phyloP scores from a whole-genome alignment of 1,284 basidiomycete genomes.

The Leccinum idahoense region DNA sequence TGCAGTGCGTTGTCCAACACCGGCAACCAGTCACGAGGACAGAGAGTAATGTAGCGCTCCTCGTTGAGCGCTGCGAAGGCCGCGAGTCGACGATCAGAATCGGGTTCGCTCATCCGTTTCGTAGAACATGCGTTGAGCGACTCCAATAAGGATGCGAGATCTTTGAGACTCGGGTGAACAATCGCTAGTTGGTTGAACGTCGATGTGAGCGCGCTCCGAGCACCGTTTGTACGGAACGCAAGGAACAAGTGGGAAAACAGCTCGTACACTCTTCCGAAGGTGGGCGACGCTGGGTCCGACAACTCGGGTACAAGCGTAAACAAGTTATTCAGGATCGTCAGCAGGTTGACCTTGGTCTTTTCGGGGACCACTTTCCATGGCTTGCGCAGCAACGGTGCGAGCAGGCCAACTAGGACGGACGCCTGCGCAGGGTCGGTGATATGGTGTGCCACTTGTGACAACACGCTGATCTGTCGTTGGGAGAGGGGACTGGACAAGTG shows the following conservation, averaged over 20 bases:
- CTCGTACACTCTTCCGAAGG: constrained; percentile 59
- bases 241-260: constrained; percentile 75
- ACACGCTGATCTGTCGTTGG: constrained; percentile 78
- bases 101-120: constrained; percentile 84
- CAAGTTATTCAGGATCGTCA: constrained; percentile 73
- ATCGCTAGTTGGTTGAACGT: constrained; percentile 60
- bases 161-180: constrained; percentile 45
- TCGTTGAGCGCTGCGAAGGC: constrained; percentile 81
- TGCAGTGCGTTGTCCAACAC: constrained; percentile 81
- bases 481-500: constrained; percentile 67
- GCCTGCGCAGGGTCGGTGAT: constrained; percentile 73
- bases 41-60: constrained; percentile 44
- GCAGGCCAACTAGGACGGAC: constrained; percentile 66
- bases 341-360: constrained; percentile 79
- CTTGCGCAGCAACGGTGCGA: constrained; percentile 80
- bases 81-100: constrained; percentile 82
- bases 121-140: constrained; percentile 85
- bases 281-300: constrained; percentile 41
- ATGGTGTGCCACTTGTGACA: constrained; percentile 78
- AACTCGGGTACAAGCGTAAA: constrained; percentile 74
- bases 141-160: constrained; percentile 53
- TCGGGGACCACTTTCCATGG: constrained; percentile 78
- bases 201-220: constrained; percentile 62
- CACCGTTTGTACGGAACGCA: constrained; percentile 63
- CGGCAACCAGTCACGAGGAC: constrained; percentile 73